Percentiles rank a stretch among this genome's conserved stretches.
phyloP scores from a whole-genome alignment of 108 stramenopile species.

The Poteriospumella lacustris region DNA sequence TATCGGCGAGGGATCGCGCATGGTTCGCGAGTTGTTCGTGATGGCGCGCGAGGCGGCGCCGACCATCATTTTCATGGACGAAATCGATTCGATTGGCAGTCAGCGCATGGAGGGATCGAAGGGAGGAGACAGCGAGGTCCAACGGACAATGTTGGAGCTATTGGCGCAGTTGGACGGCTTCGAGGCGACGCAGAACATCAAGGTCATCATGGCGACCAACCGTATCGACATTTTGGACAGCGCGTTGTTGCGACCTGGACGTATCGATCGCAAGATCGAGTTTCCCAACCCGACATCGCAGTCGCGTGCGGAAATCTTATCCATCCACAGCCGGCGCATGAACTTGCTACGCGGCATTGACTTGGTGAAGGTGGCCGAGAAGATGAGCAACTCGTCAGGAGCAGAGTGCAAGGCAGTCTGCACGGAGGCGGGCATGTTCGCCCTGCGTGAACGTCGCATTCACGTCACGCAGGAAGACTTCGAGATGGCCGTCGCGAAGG shows the following conservation, averaged over 20 bases:
- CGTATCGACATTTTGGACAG: slow-evolving; percentile 94
- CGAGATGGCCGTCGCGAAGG: slow-evolving; percentile 98
- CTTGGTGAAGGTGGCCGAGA: slow-evolving; percentile 80
- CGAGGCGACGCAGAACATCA: slow-evolving; percentile 97
- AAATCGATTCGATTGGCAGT: slow-evolving; percentile 95
- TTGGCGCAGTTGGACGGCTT: slow-evolving; percentile 98
- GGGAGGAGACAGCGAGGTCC: slow-evolving; percentile 93
- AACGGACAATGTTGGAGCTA: slow-evolving; percentile 97
- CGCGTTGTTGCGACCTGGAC: slow-evolving; percentile 85
- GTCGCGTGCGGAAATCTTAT: slow-evolving; percentile 80
- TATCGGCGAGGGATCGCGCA: slow-evolving; percentile 98
- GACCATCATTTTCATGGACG: slow-evolving; percentile 99
- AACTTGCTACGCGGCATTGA: slow-evolving; percentile 92
- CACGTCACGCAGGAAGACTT: slow-evolving; percentile 99
- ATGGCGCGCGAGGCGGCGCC: slow-evolving; percentile 99
- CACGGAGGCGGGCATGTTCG: slow-evolving; percentile 99
- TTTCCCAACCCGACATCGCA: slow-evolving; percentile 85
- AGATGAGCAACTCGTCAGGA: slow-evolving; percentile 88
- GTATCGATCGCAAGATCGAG: slow-evolving; percentile 95
- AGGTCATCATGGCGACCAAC: slow-evolving; percentile 96
- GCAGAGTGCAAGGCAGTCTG: slow-evolving; percentile 99
- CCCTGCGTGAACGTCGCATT: slow-evolving; percentile 92
- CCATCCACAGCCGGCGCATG: slow-evolving; percentile 94
- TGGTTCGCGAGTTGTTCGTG: slow-evolving; percentile 99
- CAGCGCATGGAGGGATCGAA: slow-evolving; percentile 70